Evolutionary conservation across 2,329 filamentous ascomycete species (phyloP).

Genomic region (Xylariaceae sp.): DNA sequence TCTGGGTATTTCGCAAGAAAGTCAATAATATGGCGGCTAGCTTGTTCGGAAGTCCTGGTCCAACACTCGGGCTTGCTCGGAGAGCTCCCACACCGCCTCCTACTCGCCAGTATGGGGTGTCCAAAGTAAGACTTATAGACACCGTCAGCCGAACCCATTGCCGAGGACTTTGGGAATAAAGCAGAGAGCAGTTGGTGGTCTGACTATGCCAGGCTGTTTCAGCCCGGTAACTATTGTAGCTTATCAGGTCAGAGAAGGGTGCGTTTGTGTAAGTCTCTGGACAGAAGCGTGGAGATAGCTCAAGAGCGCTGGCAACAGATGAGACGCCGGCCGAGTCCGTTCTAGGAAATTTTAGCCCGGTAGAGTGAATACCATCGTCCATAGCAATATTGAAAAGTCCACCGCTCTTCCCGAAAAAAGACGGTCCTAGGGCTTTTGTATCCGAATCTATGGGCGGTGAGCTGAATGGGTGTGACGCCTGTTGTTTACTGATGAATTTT

Average conservation of each 20-base stretch:
- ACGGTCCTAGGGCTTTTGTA: no score
- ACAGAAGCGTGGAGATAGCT: not conserved
- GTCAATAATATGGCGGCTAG: not conserved
- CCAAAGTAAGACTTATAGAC: not conserved
- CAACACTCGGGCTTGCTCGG: not conserved
- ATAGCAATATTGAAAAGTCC: not conserved
- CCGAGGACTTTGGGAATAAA: not conserved
- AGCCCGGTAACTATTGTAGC: not conserved
- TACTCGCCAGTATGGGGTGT: not conserved
- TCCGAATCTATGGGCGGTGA: not conserved
- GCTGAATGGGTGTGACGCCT: not conserved
- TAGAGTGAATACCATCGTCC: not conserved
- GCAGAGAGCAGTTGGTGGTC: not conserved
- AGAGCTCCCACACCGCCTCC: not conserved
- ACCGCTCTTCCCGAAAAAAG: no score
- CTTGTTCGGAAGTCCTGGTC: not conserved
- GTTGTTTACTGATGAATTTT: not conserved
- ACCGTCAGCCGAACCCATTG: not conserved
- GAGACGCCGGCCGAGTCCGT: not conserved
- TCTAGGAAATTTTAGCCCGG: not conserved
- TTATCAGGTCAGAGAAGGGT: not conserved
- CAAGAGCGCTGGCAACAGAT: not conserved
- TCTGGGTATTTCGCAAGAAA: not conserved
- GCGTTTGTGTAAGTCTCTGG: not conserved
- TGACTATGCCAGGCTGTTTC: not conserved